Percentiles rank a stretch among this genome's conserved stretches.
Evolutionary conservation across 2,329 filamentous ascomycete genomes (phyloP).

Genomic region (Rhinocladiella mackenziei): DNA sequence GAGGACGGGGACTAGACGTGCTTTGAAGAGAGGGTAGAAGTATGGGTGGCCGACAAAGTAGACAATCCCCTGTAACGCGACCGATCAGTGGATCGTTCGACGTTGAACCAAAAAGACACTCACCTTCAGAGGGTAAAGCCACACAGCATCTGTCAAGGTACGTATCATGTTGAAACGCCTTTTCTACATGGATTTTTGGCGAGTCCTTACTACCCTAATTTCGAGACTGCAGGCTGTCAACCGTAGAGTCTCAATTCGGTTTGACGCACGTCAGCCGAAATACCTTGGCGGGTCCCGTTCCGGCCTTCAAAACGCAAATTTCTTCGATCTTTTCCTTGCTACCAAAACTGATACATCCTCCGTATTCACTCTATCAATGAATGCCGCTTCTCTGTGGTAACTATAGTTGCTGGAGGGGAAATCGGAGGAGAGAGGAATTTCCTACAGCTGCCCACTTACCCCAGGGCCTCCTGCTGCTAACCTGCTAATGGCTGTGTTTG

Average conservation of each 20-base stretch:
- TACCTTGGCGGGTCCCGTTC: no score
- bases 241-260: no score
- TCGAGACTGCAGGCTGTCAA: no score
- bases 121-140: slow-evolving; percentile 49
- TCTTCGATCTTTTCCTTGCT: slow-evolving; percentile 30
- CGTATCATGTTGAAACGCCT: slow-evolving; percentile 10
- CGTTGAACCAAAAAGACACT: slow-evolving; percentile 21
- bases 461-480: slow-evolving; percentile 37
- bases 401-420: slow-evolving; percentile 44
- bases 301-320: no score
- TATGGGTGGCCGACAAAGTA: slow-evolving; percentile 75
- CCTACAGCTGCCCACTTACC: slow-evolving; percentile 42
- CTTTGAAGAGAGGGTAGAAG: slow-evolving; percentile 74
- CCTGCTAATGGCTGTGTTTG: slow-evolving; percentile 28
- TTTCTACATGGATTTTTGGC: no score
- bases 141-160: slow-evolving; percentile 34
- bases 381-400: slow-evolving; percentile 33
- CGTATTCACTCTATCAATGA: slow-evolving; percentile 47
- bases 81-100: slow-evolving; percentile 1
- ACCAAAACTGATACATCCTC: slow-evolving; percentile 42
- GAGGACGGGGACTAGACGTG: slow-evolving; percentile 73
- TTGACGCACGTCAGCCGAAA: no score
- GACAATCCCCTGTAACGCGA: slow-evolving; percentile 60
- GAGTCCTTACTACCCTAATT: no score
- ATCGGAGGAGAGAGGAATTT: slow-evolving; percentile 42